phyloP scores from a whole-genome alignment of 2,329 filamentous ascomycete genomes.

The Xylaria arbuscula region DNA sequence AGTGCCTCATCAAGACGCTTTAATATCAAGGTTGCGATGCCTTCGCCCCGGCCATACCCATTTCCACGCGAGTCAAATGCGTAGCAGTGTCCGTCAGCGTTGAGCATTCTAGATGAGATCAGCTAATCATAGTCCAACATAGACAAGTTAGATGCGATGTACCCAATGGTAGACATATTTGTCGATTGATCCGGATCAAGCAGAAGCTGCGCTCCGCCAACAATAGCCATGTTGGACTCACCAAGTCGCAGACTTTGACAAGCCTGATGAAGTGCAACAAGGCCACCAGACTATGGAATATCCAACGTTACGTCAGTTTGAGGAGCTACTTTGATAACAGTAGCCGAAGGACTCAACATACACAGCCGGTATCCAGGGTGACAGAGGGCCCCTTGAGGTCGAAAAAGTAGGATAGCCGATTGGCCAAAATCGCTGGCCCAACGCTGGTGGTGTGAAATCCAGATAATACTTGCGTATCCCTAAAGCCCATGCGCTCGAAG shows the following conservation, averaged over 20 bases:
- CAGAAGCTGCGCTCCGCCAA: constrained; percentile 31
- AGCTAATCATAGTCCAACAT: constrained; percentile 4
- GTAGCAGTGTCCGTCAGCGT: constrained; percentile 43
- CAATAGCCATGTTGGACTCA: constrained; percentile 31
- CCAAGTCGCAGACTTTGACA: constrained; percentile 23
- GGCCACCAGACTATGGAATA: constrained; percentile 11
- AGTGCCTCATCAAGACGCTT: constrained; percentile 61
- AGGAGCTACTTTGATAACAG: background rate
- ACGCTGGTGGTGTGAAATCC: constrained; percentile 46
- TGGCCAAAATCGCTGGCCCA: constrained; percentile 44
- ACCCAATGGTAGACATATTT: constrained; percentile 23
- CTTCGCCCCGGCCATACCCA: constrained; percentile 67
- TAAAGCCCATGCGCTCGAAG: constrained; percentile 36
- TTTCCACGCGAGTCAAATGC: constrained; percentile 57
- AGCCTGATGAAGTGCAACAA: constrained; percentile 31
- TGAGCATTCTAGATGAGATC: constrained; percentile 19
- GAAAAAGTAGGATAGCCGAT: constrained; percentile 42
- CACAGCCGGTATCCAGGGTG: constrained; percentile 34
- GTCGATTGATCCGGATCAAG: constrained; percentile 33
- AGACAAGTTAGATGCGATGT: constrained; percentile 44
- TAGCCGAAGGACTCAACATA: constrained; percentile 11
- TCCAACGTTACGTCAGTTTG: background rate
- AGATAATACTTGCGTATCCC: constrained; percentile 39
- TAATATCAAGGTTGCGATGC: constrained; percentile 57
- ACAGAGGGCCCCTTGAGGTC: constrained; percentile 31